Evolutionary conservation across 2,329 filamentous ascomycete species (phyloP).

Genomic region (Calonectria ilicicola): DNA sequence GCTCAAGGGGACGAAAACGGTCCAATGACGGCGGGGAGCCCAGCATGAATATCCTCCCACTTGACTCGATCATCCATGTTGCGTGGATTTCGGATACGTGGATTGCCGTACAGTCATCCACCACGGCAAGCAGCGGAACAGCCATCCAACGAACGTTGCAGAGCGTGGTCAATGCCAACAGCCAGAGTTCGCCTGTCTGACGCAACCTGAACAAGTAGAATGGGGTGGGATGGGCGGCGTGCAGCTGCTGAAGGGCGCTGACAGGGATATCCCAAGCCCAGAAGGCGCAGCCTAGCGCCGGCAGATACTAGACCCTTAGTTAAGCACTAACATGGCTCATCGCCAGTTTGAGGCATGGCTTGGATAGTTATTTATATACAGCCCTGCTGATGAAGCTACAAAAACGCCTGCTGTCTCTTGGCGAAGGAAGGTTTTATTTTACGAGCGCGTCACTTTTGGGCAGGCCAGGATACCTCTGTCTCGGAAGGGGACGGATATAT

Average conservation of each 20-base stretch:
- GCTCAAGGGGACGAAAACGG: not conserved
- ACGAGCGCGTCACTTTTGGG: not conserved
- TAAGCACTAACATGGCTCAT: not conserved
- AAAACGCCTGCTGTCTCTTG: not conserved
- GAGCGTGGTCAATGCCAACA: not conserved
- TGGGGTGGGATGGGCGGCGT: not conserved
- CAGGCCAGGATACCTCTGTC: not conserved
- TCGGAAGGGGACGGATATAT: not conserved
- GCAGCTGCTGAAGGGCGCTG: not conserved
- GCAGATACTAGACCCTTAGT: not conserved
- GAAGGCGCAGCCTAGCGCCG: slow-evolving; percentile 5
- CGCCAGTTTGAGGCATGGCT: not conserved
- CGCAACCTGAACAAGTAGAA: not conserved
- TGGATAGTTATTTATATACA: not conserved
- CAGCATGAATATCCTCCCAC: not conserved
- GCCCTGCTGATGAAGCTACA: not conserved
- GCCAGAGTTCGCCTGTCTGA: not conserved
- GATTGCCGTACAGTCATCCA: not conserved
- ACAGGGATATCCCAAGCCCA: not conserved
- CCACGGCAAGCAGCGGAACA: not conserved
- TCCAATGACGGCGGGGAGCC: not conserved
- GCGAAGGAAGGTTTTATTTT: not conserved
- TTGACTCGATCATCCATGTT: not conserved
- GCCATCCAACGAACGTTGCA: not conserved
- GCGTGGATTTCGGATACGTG: not conserved